phyloP scores from a whole-genome alignment of 257 asterid species.

The Solanum bukasovii region DNA sequence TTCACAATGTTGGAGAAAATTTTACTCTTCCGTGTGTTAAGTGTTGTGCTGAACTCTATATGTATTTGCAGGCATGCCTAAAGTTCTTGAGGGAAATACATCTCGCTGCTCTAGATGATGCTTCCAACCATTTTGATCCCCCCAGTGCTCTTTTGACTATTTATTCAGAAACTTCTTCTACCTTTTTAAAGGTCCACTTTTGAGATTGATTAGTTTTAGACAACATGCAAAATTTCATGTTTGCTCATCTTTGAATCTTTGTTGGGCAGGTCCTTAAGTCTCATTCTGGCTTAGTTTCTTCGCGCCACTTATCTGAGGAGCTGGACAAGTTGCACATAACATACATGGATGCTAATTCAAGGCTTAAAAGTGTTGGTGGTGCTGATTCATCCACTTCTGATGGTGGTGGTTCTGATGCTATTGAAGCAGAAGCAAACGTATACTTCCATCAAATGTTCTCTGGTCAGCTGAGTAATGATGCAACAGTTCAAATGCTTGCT shows the following conservation, averaged over 20 bases:
- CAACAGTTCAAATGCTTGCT: conserved; percentile 74
- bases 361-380: conserved; percentile 37
- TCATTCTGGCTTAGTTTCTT: conserved; percentile 44
- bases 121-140: conserved; percentile 52
- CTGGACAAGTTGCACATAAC: conserved; percentile 53
- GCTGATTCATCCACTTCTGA: conserved; percentile 47
- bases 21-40: not conserved
- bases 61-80: conserved; percentile 70
- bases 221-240: not conserved
- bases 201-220: not conserved
- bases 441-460: conserved; percentile 91
- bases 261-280: conserved; percentile 74
- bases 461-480: conserved; percentile 59
- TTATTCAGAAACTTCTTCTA: conserved; percentile 63
- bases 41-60: not conserved
- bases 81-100: conserved; percentile 72
- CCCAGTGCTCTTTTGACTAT: conserved; percentile 39
- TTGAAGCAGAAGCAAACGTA: conserved; percentile 73
- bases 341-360: conserved; percentile 41
- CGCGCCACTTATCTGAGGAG: conserved; percentile 59
- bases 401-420: conserved; percentile 52
- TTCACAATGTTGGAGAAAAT: not conserved
- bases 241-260: not conserved
- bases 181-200: conserved; percentile 52
- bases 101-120: conserved; percentile 43